Evolutionary conservation across 2,329 filamentous ascomycete genomes (phyloP).

Genomic region (Diaporthe sp.): DNA sequence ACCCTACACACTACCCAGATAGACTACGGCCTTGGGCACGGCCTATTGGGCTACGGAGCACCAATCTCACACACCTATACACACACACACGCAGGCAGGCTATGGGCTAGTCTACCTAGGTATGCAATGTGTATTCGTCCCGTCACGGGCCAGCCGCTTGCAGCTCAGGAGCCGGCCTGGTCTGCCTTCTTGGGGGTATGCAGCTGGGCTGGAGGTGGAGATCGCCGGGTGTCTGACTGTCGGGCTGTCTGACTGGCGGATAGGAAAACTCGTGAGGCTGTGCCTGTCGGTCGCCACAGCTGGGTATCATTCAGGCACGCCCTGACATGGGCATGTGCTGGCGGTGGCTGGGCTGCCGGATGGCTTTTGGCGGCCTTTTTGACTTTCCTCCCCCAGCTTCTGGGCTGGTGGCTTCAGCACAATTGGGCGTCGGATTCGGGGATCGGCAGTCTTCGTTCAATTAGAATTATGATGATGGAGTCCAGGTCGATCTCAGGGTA

Average conservation of each 20-base stretch:
- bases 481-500: constrained; percentile 1
- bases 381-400: background rate
- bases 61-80: background rate
- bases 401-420: background rate
- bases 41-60: constrained; percentile 24
- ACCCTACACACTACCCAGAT: constrained; percentile 29
- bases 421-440: constrained; percentile 13
- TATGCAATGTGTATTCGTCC: background rate
- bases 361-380: constrained; percentile 13
- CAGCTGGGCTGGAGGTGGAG: constrained; percentile 19
- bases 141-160: constrained; percentile 31
- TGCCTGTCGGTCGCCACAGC: constrained; percentile 39
- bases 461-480: constrained; percentile 31
- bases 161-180: constrained; percentile 29
- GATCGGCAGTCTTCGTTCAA: constrained; percentile 30
- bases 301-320: constrained; percentile 32
- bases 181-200: constrained; percentile 1
- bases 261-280: constrained; percentile 36
- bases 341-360: constrained; percentile 18
- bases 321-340: constrained; percentile 18
- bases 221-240: constrained; percentile 25
- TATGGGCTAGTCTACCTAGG: background rate
- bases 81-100: background rate
- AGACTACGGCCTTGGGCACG: constrained; percentile 28
- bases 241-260: constrained; percentile 17